Conservation (phyloP, 148 eudicot genomes). For the Rhododendron kiyosumense region DNA sequence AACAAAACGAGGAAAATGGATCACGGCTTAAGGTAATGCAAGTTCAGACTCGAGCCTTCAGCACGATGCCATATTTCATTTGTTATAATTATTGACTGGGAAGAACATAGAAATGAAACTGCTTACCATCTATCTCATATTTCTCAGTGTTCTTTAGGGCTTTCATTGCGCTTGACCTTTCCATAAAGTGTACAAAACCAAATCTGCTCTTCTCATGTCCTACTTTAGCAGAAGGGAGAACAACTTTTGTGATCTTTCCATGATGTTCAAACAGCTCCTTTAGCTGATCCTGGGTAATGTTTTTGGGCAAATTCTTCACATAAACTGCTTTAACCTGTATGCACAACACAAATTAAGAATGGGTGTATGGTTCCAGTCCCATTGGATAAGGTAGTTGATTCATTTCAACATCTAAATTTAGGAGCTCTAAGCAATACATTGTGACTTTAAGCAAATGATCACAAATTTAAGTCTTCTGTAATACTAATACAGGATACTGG, state of each 20-base stretch:
- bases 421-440: neutral
- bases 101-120: neutral
- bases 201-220: slow-evolving; percentile 93
- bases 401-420: neutral
- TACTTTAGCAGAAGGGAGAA: slow-evolving; percentile 82
- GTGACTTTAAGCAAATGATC: neutral
- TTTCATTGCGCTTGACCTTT: slow-evolving; percentile 77
- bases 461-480: neutral
- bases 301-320: slow-evolving; percentile 81
- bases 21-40: neutral
- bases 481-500: neutral
- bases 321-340: slow-evolving; percentile 88
- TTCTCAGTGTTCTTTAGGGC: slow-evolving; percentile 74
- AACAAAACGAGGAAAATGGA: neutral
- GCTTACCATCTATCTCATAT: slow-evolving; percentile 81
- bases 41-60: neutral
- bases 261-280: slow-evolving; percentile 70
- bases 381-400: neutral
- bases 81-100: neutral
- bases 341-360: neutral
- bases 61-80: neutral
- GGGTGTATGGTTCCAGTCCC: neutral
- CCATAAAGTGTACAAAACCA: slow-evolving; percentile 90
- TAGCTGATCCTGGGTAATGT: slow-evolving; percentile 64
- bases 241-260: slow-evolving; percentile 80